phyloP scores from a whole-genome alignment of 768 basidiomycete genomes.

The Cubamyces lactineus region DNA sequence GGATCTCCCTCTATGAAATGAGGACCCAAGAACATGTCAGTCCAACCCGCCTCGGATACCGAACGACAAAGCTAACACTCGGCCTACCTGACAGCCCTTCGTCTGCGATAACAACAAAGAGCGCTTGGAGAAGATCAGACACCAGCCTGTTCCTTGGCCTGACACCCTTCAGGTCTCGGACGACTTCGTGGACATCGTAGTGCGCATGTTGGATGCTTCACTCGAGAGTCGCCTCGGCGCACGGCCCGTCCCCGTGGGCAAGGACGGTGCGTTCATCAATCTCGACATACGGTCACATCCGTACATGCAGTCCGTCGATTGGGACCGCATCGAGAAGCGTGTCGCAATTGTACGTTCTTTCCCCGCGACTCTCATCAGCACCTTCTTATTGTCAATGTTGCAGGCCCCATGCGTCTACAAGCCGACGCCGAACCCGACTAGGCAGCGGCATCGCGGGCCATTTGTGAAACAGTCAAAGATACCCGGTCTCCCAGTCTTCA shows the following conservation, averaged over 20 bases:
- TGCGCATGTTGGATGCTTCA: constrained; percentile 43
- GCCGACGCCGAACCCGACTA: background rate
- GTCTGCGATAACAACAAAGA: background rate
- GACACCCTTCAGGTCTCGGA: background rate
- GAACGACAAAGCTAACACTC: background rate
- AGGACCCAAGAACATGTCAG: constrained; percentile 41
- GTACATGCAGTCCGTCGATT: constrained; percentile 50
- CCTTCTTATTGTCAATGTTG: background rate
- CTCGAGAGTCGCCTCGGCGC: constrained; percentile 39
- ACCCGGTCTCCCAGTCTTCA: constrained; percentile 43
- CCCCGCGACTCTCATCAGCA: background rate
- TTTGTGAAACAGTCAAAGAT: constrained; percentile 28
- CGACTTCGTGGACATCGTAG: constrained; percentile 42
- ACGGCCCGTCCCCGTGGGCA: constrained; percentile 3
- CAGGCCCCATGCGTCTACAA: constrained; percentile 2
- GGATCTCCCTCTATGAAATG: constrained; percentile 58
- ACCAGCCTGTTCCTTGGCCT: background rate
- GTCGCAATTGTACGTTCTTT: constrained; percentile 46
- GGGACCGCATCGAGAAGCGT: constrained; percentile 48
- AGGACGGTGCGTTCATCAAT: constrained; percentile 14
- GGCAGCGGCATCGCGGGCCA: background rate
- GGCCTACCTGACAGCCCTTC: background rate
- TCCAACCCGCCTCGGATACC: background rate
- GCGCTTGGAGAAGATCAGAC: background rate
- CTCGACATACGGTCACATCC: constrained; percentile 44